Evolutionary conservation across 768 basidiomycete species (phyloP).

Genomic region (Kwoniella europaea): DNA sequence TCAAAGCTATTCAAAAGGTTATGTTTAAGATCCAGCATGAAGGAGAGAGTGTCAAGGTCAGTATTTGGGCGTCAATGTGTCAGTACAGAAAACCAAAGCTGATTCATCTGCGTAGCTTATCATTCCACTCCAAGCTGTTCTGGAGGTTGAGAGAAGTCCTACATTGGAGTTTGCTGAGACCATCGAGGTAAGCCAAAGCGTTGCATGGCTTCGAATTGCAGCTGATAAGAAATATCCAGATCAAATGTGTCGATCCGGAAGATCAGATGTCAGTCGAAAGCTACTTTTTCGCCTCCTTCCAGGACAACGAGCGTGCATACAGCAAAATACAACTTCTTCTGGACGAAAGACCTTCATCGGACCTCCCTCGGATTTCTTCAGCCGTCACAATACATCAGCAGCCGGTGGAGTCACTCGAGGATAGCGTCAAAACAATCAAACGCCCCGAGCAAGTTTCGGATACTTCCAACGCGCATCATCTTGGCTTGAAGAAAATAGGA

Average conservation of each 20-base stretch:
- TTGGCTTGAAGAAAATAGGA: conserved; percentile 35
- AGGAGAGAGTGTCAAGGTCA: conserved; percentile 91
- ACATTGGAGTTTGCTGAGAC: conserved; percentile 97
- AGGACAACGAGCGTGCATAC: conserved; percentile 74
- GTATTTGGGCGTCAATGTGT: neutral
- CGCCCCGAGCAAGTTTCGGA: conserved; percentile 8
- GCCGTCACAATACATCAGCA: conserved; percentile 21
- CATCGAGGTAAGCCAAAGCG: conserved; percentile 66
- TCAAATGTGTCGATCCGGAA: conserved; percentile 74
- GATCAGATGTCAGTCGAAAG: conserved; percentile 73
- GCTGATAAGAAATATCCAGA: conserved; percentile 18
- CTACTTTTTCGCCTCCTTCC: conserved; percentile 93
- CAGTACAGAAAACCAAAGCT: neutral
- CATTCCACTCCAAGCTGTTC: conserved; percentile 85
- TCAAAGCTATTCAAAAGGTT: conserved; percentile 87
- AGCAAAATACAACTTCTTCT: conserved; percentile 81
- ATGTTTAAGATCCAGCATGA: conserved; percentile 96
- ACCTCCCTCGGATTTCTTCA: conserved; percentile 37
- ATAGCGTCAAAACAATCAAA: conserved; percentile 29
- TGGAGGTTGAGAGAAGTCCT: conserved; percentile 84
- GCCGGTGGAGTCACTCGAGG: conserved; percentile 14
- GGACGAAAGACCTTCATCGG: conserved; percentile 58
- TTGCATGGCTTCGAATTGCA: neutral
- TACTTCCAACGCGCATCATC: neutral
- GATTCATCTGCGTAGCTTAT: conserved; percentile 68